Base-by-base conservation (phyloP, 495 filamentous ascomycete species). In the Penicillium bialowiezense region DNA sequence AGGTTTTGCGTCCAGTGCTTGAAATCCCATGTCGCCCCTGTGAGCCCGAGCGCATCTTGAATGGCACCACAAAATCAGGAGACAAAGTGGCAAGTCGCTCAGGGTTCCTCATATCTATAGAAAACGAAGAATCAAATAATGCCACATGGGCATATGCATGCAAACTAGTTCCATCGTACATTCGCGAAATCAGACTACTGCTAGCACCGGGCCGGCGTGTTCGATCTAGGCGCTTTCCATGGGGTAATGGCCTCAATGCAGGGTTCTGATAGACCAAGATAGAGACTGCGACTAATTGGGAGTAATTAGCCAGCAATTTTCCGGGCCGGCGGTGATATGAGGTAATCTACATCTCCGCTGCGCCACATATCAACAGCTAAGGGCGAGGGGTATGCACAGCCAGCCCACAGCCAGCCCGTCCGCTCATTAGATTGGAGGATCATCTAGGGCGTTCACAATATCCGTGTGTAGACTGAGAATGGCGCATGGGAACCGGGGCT, bases 391-490 rank as follows among this genome's bases (percentile, higher is more conserved):
- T n/a, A n/a, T n/a, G n/a, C n/a, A n/a, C n/a, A n/a, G n/a, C n/a
- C n/a, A n/a, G n/a, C n/a, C n/a, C n/a, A n/a, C n/a, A n/a, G n/a
- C n/a, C n/a, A n/a, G n/a, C n/a, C n/a, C n/a, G n/a, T n/a, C n/a
- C n/a, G n/a, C n/a, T 26, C 26, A 49, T 31, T 24, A 31, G 19
- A 40, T 23, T n/a, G n/a, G 23, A 26, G 5, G 29, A 32, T 13
- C 29, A 8, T 19, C 14, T 12, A 21, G 10, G 28, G 10, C 8
- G 23, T 18, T 34, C 12, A 5, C 9, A 35, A 50, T 50, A 50
- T 6, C 47, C 47, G 47, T 28, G 5, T 23, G 10, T 42, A 49
- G 18, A 49, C 47, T 34, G 36, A 19, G 17, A 41, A 33, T 49
- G 28, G 38, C 44, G 32, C n/a, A 36, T 38, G 34, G 32, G 7